Evolutionary conservation across 345 rosid species (phyloP).

Genomic region (Hibiscus trionum): DNA sequence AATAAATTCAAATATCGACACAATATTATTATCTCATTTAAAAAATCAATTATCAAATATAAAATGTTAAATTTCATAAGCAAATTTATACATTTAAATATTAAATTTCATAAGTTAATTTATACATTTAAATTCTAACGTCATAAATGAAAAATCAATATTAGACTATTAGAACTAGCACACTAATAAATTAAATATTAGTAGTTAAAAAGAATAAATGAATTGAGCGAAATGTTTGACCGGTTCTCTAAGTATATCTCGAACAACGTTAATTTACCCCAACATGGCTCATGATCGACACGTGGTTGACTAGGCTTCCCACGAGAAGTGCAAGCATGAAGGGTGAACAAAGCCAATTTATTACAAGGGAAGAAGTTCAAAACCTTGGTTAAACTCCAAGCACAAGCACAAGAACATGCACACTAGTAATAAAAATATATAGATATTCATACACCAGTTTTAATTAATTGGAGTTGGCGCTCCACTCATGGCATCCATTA

Average conservation of each 20-base stretch:
- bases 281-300: slow-evolving; percentile 9
- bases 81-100: no score
- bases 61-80: no score
- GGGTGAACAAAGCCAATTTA: not conserved
- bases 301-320: slow-evolving; percentile 14
- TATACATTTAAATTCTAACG: no score
- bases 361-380: not conserved
- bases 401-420: not conserved
- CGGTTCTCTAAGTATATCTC: not conserved
- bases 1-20: no score
- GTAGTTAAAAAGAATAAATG: not conserved
- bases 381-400: not conserved
- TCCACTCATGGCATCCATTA: slow-evolving; percentile 44
- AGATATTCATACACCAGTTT: not conserved
- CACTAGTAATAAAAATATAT: not conserved
- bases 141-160: no score
- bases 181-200: no score
- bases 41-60: no score
- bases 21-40: no score
- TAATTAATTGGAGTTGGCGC: slow-evolving; percentile 21
- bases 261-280: not conserved
- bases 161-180: no score
- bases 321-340: not conserved
- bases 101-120: no score
- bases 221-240: not conserved